Conservation (phyloP, 2,329 filamentous ascomycete species). For the Aspergillus sp. region DNA sequence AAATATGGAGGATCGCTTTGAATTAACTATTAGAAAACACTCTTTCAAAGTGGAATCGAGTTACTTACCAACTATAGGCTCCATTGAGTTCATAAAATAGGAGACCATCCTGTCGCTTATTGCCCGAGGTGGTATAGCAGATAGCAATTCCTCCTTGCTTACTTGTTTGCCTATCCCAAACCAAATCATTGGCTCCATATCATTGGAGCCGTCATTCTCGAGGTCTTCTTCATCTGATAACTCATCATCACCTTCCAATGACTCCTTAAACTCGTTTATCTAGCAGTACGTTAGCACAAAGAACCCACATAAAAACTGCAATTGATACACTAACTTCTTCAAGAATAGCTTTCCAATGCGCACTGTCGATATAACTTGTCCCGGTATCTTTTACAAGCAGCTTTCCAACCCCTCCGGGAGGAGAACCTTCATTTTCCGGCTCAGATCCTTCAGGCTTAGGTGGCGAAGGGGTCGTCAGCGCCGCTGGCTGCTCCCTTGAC, state of each 20-base stretch:
- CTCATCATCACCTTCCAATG: constrained; percentile 24
- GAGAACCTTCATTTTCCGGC: constrained; percentile 14
- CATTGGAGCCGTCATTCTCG: constrained; percentile 20
- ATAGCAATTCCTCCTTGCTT: constrained; percentile 33
- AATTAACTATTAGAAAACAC: background rate
- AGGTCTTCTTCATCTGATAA: constrained; percentile 25
- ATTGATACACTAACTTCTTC: constrained; percentile 32
- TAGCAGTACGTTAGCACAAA: constrained; percentile 6
- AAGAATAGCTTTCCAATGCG: constrained; percentile 38
- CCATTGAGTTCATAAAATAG: constrained; percentile 33
- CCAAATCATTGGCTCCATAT: constrained; percentile 28
- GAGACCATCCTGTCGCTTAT: constrained; percentile 36
- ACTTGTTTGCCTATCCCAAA: constrained; percentile 26
- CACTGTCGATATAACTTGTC: constrained; percentile 37
- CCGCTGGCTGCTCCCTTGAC: background rate
- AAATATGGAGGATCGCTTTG: constrained; percentile 30
- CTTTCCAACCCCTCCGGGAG: constrained; percentile 28
- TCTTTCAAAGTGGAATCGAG: background rate
- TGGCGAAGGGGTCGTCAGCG: constrained; percentile 12
- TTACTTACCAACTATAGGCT: constrained; percentile 31
- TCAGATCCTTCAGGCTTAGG: constrained; percentile 2
- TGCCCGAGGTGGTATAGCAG: constrained; percentile 30
- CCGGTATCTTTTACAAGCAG: constrained; percentile 31
- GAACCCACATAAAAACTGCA: background rate
- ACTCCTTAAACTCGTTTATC: constrained; percentile 37